Evolutionary conservation across 2,329 filamentous ascomycete genomes (phyloP).

Genomic region (Penicillium rolfsii): DNA sequence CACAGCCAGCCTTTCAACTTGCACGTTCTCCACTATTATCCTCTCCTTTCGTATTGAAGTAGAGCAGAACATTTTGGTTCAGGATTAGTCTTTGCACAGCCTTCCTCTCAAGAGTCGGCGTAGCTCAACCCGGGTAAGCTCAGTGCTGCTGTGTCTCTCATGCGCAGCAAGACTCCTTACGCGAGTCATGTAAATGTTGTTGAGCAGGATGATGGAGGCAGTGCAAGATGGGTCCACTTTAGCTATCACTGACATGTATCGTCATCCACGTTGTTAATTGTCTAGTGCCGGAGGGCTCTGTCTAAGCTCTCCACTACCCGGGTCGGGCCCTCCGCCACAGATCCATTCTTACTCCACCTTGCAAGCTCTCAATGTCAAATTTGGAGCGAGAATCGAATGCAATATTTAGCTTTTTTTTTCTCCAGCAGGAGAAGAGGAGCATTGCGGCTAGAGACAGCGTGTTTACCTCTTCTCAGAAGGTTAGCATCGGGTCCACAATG

Average conservation of each 20-base stretch:
- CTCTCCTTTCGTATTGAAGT: background rate
- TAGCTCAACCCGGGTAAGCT: background rate
- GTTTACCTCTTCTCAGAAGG: background rate
- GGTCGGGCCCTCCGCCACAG: background rate
- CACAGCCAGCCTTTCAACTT: background rate
- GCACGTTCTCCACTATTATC: background rate
- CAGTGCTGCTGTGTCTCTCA: background rate
- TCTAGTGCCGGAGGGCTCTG: background rate
- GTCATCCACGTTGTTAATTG: too few relatives aligned
- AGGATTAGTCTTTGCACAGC: background rate
- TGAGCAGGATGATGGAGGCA: background rate
- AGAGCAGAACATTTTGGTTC: background rate
- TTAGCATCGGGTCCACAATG: background rate
- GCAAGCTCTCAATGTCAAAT: background rate
- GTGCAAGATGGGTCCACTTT: background rate
- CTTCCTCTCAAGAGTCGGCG: background rate
- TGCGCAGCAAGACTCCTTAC: slow-evolving; percentile 2
- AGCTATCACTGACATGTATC: background rate
- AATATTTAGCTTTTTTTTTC: background rate
- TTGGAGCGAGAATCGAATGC: background rate
- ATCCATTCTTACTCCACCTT: background rate
- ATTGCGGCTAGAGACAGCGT: background rate
- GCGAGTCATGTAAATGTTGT: background rate
- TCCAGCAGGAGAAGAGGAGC: background rate
- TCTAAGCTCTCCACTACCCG: background rate